A percentile compares a stretch with the other conserved stretches of the same genome.
Conservation (phyloP, 2,329 filamentous ascomycete genomes). For the Aspergillus sp. region DNA sequence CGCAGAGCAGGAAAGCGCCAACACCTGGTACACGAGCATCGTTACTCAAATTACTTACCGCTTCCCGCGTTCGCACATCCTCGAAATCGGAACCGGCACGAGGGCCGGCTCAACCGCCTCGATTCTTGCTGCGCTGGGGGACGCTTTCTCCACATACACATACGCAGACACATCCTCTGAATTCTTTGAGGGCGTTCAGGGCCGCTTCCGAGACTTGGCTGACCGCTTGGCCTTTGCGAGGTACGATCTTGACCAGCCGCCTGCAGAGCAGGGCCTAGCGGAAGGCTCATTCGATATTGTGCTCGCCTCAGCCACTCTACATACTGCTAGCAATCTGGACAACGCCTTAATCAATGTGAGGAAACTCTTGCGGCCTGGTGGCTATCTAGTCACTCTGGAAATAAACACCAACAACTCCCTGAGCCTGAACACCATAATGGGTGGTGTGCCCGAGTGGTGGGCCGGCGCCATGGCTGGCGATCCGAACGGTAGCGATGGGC, state of each 20-base stretch:
- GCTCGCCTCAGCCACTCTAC: constrained; percentile 6
- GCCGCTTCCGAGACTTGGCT: constrained; percentile 13
- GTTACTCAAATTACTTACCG: constrained; percentile 4
- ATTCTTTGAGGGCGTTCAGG: constrained; percentile 29
- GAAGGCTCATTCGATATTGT: constrained; percentile 18
- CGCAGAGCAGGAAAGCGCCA: too few relatives aligned
- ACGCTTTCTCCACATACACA: constrained; percentile 26
- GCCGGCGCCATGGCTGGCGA: constrained; percentile 17
- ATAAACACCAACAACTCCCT: constrained; percentile 16
- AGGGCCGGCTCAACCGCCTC: constrained; percentile 28
- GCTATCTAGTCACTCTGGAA: constrained; percentile 39
- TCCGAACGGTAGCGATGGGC: constrained; percentile 20
- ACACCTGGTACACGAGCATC: too few relatives aligned
- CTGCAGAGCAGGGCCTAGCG: constrained; percentile 26
- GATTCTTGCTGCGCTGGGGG: constrained; percentile 19
- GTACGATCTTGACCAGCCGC: constrained; percentile 26
- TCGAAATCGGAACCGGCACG: constrained; percentile 25
- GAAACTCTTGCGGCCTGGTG: constrained; percentile 28
- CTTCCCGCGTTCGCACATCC: constrained; percentile 1
- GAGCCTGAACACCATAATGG: constrained; percentile 19
- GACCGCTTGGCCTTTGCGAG: constrained; percentile 16
- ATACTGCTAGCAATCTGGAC: constrained; percentile 6
- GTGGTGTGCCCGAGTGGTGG: constrained; percentile 30
- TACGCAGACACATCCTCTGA: constrained; percentile 36
- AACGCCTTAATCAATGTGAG: constrained; percentile 12